Evolutionary conservation across 1,284 basidiomycete genomes (phyloP).

Genomic region (Cutaneotrichosporon sp.): DNA sequence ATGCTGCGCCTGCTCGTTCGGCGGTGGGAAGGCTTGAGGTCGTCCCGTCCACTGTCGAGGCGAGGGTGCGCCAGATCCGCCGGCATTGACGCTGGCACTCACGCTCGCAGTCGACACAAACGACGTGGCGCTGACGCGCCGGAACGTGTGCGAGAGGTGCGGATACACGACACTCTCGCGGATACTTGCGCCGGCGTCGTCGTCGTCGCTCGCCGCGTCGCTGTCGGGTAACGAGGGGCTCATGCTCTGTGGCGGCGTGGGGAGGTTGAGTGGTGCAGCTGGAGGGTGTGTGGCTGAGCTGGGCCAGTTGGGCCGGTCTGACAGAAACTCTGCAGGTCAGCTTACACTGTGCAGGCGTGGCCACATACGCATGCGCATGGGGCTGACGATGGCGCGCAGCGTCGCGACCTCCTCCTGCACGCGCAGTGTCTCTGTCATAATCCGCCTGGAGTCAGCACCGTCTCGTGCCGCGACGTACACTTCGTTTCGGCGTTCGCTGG

Average conservation of each 20-base stretch:
- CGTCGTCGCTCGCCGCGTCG: constrained; percentile 1
- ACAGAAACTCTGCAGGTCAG: constrained; percentile 7
- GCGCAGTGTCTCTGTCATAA: constrained; percentile 63
- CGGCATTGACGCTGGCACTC: background rate
- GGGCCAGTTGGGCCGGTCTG: constrained; percentile 11
- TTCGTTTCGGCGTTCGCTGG: constrained; percentile 33
- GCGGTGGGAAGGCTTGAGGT: constrained; percentile 16
- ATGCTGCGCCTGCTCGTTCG: background rate
- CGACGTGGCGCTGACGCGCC: constrained; percentile 7
- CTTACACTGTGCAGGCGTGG: background rate
- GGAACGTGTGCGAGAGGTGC: constrained; percentile 4
- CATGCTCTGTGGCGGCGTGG: constrained; percentile 6
- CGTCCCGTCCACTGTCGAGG: constrained; percentile 13
- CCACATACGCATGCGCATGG: constrained; percentile 61
- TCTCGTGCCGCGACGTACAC: constrained; percentile 16
- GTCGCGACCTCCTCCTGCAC: constrained; percentile 70
- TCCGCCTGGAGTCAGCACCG: constrained; percentile 23
- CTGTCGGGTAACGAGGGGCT: constrained; percentile 2
- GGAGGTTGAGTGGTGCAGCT: background rate
- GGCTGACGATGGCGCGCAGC: constrained; percentile 66
- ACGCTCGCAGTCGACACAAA: constrained; percentile 11
- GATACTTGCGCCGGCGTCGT: constrained; percentile 14
- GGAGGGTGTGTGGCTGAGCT: constrained; percentile 4
- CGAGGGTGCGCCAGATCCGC: background rate
- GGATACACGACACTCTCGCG: constrained; percentile 24